phyloP scores from a whole-genome alignment of 805 yeast genomes.

The Teunomyces aglyptinius region DNA sequence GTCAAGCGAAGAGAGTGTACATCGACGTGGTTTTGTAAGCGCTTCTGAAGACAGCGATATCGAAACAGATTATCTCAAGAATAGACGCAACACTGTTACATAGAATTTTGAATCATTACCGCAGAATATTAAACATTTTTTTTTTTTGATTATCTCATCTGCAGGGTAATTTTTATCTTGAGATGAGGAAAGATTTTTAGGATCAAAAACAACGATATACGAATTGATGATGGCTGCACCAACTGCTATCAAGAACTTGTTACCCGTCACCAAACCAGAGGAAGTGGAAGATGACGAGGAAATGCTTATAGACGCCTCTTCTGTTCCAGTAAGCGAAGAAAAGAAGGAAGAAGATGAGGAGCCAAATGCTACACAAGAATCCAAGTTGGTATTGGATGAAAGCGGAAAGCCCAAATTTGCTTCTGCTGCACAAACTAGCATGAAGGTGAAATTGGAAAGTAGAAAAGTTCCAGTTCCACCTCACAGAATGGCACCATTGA shows the following conservation, averaged over 20 bases:
- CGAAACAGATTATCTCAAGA: neutral
- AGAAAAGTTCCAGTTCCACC: constrained; percentile 95
- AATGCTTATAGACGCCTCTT: constrained; percentile 45
- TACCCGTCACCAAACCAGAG: constrained; percentile 4
- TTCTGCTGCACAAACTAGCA: constrained; percentile 61
- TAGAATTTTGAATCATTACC: neutral
- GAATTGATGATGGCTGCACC: constrained; percentile 8
- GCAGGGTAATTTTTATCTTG: neutral
- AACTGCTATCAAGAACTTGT: constrained; percentile 8
- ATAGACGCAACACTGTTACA: neutral
- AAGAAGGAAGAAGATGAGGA: constrained; percentile 18
- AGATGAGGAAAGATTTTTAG: constrained; percentile 4
- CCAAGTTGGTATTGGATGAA: constrained; percentile 59
- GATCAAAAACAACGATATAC: neutral
- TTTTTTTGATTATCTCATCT: neutral
- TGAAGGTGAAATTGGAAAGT: constrained; percentile 74
- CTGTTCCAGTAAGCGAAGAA: constrained; percentile 17
- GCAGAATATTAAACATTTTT: neutral
- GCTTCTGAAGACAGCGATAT: neutral
- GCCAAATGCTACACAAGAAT: constrained; percentile 34
- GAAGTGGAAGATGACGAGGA: constrained; percentile 45
- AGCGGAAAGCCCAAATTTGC: constrained; percentile 85
- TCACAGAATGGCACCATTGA: constrained; percentile 93
- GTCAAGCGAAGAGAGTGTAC: neutral
- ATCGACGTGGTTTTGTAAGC: neutral